Percentiles rank a stretch among this genome's conserved stretches.
These are phyloP conservation scores for Aspergillus pseudoterreus DNA, from an alignment of 2,329 filamentous ascomycete species.

Conservation along the genomic window DNA sequence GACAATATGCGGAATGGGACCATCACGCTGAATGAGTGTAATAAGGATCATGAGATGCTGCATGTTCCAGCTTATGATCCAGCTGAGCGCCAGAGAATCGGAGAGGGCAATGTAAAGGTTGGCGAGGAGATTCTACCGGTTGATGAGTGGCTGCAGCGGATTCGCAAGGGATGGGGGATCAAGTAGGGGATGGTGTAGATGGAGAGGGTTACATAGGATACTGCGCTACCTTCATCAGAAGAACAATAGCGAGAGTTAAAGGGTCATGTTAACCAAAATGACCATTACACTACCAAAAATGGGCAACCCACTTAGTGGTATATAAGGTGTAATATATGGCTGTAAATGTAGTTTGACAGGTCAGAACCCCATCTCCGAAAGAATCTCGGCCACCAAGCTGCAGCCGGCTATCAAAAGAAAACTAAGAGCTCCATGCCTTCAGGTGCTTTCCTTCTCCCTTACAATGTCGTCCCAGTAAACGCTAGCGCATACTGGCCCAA, in stretches of 20 bases:
- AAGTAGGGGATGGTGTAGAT: neutral
- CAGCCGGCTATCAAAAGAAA: neutral
- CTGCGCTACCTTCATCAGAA: neutral
- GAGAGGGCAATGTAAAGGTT: conserved; percentile 18
- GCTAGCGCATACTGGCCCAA: neutral
- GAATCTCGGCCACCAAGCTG: no score
- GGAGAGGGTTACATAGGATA: neutral
- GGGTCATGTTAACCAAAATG: neutral
- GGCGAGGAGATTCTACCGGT: conserved; percentile 15
- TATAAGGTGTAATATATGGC: no score
- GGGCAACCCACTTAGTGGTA: neutral
- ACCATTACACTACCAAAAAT: neutral
- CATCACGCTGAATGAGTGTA: conserved; percentile 11
- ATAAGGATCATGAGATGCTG: conserved; percentile 20
- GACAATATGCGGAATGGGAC: conserved; percentile 10
- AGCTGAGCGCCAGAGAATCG: conserved; percentile 9
- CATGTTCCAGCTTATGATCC: conserved; percentile 20
- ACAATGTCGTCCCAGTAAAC: neutral
- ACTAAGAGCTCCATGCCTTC: no score
- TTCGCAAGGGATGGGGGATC: conserved; percentile 12
- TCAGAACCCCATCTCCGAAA: no score
- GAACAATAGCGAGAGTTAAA: no score
- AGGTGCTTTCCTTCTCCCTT: neutral
- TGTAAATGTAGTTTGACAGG: no score
- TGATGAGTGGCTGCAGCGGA: conserved; percentile 13